Conservation (phyloP, 352 stramenopile species). For the Blastocystis sp. region DNA sequence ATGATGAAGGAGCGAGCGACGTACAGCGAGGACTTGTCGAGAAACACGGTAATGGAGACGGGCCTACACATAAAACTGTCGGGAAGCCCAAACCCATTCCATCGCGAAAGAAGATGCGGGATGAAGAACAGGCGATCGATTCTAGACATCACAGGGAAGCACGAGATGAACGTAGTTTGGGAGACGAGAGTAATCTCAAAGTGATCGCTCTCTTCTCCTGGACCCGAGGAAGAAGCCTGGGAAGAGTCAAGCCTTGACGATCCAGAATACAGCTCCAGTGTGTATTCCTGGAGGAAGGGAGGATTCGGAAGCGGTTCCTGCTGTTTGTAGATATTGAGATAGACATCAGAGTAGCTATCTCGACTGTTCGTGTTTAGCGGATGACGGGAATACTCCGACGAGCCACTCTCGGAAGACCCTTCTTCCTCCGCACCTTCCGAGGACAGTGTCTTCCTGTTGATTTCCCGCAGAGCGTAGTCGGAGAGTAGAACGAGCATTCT, state of each 20-base stretch:
- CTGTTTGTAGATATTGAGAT: background rate
- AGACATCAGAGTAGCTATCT: background rate
- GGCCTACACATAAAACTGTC: constrained; percentile 18
- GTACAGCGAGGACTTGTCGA: background rate
- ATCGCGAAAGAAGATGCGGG: constrained; percentile 21
- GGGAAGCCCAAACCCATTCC: constrained; percentile 14
- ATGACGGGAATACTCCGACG: background rate
- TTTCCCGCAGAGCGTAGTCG: background rate
- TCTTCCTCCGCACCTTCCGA: background rate
- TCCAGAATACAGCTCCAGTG: background rate
- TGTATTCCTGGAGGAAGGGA: background rate
- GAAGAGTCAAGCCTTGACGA: background rate
- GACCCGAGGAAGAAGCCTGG: background rate
- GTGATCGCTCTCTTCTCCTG: background rate
- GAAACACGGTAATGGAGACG: constrained; percentile 37
- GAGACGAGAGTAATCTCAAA: constrained; percentile 48
- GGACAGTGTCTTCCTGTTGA: background rate
- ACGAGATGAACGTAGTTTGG: constrained; percentile 7
- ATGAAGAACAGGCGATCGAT: constrained; percentile 26
- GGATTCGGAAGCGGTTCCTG: background rate
- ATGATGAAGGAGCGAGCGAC: background rate
- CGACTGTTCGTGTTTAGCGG: background rate
- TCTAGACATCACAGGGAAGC: background rate
- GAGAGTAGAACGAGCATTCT: background rate
- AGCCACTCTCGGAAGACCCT: background rate